Conservation (phyloP, 768 basidiomycete species). For the Leccinum subtestaceum region DNA sequence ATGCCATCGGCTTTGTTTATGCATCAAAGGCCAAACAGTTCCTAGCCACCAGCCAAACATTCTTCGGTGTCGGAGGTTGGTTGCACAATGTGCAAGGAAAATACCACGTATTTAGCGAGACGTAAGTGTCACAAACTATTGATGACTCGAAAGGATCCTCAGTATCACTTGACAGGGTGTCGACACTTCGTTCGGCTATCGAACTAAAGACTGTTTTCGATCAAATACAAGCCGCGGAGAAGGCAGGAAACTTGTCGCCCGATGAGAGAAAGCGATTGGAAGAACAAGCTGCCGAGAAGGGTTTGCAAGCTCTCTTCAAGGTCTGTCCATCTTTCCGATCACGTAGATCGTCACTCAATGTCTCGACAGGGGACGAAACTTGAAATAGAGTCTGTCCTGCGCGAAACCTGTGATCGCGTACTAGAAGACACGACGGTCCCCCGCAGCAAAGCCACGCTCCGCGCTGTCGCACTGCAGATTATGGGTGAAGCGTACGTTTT, state of each 20-base stretch:
- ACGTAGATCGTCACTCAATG: not conserved
- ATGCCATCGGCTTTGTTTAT: slow-evolving; percentile 87
- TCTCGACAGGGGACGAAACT: slow-evolving; percentile 75
- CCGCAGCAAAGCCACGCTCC: slow-evolving; percentile 58
- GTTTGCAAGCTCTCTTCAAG: slow-evolving; percentile 88
- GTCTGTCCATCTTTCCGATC: slow-evolving; percentile 33
- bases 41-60: slow-evolving; percentile 65
- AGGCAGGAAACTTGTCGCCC: slow-evolving; percentile 70
- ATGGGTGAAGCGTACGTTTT: slow-evolving; percentile 75
- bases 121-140: slow-evolving; percentile 47
- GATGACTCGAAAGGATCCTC: not conserved
- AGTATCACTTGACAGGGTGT: slow-evolving; percentile 52
- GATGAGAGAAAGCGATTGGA: slow-evolving; percentile 83
- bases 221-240: slow-evolving; percentile 88
- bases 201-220: slow-evolving; percentile 90
- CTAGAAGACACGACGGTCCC: slow-evolving; percentile 55
- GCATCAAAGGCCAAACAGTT: slow-evolving; percentile 78
- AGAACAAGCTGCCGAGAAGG: slow-evolving; percentile 92
- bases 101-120: slow-evolving; percentile 92
- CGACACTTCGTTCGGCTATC: slow-evolving; percentile 80
- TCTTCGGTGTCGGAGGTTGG: slow-evolving; percentile 88
- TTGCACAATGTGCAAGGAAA: slow-evolving; percentile 89
- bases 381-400: slow-evolving; percentile 84
- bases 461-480: slow-evolving; percentile 81
- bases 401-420: slow-evolving; percentile 84